Percentiles rank a stretch among this genome's conserved stretches.
Evolutionary conservation across 352 stramenopile species (phyloP).

Genomic region (Globisporangium camurandrum): DNA sequence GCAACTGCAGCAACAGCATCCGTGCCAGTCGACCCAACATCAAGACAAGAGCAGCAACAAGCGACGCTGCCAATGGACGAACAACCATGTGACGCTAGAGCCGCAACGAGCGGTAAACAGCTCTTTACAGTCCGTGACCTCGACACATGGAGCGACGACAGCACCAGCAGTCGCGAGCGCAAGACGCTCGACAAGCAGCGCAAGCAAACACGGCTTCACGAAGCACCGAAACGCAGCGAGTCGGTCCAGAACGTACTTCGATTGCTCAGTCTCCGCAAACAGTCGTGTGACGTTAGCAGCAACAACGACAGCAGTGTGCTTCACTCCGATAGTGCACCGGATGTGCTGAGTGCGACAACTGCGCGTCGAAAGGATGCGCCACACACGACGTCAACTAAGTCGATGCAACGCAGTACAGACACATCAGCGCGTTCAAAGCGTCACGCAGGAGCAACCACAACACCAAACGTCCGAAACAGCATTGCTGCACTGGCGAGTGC

Average conservation of each 20-base stretch:
- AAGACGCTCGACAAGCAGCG: background rate
- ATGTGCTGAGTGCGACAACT: conserved; percentile 1
- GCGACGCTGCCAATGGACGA: too few relatives aligned
- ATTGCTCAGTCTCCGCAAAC: conserved; percentile 41
- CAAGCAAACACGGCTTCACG: conserved; percentile 4
- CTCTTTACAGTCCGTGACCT: conserved; percentile 4
- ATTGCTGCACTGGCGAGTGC: too few relatives aligned
- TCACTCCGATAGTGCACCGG: conserved; percentile 3
- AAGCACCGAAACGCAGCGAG: conserved; percentile 17
- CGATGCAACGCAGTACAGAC: too few relatives aligned
- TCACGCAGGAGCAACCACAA: too few relatives aligned
- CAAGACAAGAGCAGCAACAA: too few relatives aligned
- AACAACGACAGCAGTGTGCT: too few relatives aligned
- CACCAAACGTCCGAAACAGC: too few relatives aligned
- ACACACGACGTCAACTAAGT: background rate
- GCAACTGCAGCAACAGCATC: too few relatives aligned
- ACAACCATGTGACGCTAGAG: too few relatives aligned
- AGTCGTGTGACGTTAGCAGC: conserved; percentile 7
- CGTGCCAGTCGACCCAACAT: too few relatives aligned
- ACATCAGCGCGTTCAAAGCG: too few relatives aligned
- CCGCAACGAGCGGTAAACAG: background rate
- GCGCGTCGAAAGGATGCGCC: background rate
- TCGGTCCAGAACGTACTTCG: conserved; percentile 47
- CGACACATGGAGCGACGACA: background rate
- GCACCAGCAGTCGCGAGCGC: background rate